Conservation (phyloP, 352 stramenopile species). For the Phytophthora idaei region DNA sequence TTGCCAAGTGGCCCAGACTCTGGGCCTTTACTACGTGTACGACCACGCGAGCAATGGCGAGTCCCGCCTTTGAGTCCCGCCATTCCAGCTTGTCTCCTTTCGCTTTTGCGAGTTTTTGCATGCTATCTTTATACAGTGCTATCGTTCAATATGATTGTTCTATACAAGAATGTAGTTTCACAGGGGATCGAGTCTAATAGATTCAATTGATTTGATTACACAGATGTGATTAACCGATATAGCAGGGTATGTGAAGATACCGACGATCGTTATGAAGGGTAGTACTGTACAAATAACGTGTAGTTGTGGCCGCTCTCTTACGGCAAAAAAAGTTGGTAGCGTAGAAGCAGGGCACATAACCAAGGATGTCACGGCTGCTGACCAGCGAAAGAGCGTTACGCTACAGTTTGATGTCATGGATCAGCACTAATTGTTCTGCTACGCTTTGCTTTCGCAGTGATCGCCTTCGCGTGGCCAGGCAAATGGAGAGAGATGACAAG, state of each 20-base stretch:
- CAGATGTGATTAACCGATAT: not conserved
- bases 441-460: slow-evolving; percentile 12
- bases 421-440: slow-evolving; percentile 1
- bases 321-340: slow-evolving; percentile 28
- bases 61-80: slow-evolving; percentile 20
- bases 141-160: too few relatives aligned
- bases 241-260: not conserved
- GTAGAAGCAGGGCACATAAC: slow-evolving; percentile 19
- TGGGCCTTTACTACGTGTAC: slow-evolving; percentile 1
- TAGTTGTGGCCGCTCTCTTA: slow-evolving; percentile 24
- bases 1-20: slow-evolving; percentile 28
- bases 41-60: slow-evolving; percentile 15
- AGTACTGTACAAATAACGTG: slow-evolving; percentile 1
- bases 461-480: too few relatives aligned
- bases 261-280: not conserved
- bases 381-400: slow-evolving; percentile 2
- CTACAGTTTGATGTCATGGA: slow-evolving; percentile 1
- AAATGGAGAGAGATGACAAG: not conserved
- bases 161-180: too few relatives aligned
- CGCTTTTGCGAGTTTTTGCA: not conserved
- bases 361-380: not conserved
- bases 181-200: too few relatives aligned
- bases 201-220: too few relatives aligned
- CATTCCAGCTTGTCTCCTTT: slow-evolving; percentile 3
- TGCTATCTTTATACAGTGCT: not conserved